Base-by-base conservation (phyloP, 768 basidiomycete species). In the Lactifluus echinatus region DNA sequence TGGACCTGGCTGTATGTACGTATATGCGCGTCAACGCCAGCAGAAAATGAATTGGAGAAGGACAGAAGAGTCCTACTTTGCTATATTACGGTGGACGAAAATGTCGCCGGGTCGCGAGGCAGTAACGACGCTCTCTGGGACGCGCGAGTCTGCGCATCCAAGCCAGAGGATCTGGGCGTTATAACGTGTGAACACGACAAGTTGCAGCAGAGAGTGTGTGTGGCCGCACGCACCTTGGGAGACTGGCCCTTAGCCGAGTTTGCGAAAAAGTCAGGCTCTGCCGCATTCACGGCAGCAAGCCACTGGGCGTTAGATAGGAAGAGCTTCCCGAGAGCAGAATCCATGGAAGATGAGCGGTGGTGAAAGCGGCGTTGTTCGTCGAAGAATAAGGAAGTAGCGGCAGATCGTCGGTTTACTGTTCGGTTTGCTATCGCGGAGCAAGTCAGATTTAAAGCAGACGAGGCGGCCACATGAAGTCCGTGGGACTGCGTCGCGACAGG, bases 1-100 rank as follows among this genome's bases (percentile, higher is more conserved):
- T 81, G 84, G 67, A 92, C 79, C 72, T 92, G 91, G 67, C 87
- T 89, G 62, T 34, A 52, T 2, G 11, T 12, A 46, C 40, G 29
- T 31, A 24, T 34, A 31, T n/a, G 49, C 47, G 46, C 21, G 17
- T 52, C 19, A 28, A 24, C 24, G 4, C 19, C 21, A n/a, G 21
- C 5, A 8, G 8, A 26, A 23, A 53, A n/a, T 33, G 39, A 51
- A 36, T 40, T 4, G 8, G 4, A 29, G 14, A 31, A 31, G 8
- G 23, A 31, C 28, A 29, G 7, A 19, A 7, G 11, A 40, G 34
- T 53, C 44, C 56, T 63, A 89, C 85, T 95, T 93, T 52, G 90
- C 92, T 62, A 94, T 84, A 70, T 93, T 93, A 46, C 92, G 76
- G 70, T 91, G 84, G 28, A 86, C 83, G 65, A 94, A 93, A 59